Conservation (phyloP, 2,329 filamentous ascomycete genomes). For the Paraphoma sp. region DNA sequence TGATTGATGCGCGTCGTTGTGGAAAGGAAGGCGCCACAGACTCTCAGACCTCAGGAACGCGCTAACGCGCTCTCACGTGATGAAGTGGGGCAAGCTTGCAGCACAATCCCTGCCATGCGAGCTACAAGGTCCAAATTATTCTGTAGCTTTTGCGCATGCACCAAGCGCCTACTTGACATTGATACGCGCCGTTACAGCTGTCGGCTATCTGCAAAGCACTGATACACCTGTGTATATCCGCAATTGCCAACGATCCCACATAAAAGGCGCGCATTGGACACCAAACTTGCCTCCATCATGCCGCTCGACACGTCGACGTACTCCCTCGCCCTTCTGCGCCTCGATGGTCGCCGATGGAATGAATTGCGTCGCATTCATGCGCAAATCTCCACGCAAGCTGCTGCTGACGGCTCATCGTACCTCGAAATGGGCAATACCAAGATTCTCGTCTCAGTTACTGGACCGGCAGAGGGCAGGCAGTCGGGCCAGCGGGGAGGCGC, state of each 20-base stretch:
- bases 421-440: slow-evolving; percentile 98
- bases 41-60: slow-evolving; percentile 12
- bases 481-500: slow-evolving; percentile 55
- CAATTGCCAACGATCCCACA: too few species aligned
- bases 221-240: too few species aligned
- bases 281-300: slow-evolving; percentile 60
- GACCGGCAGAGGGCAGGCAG: slow-evolving; percentile 74
- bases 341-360: slow-evolving; percentile 89
- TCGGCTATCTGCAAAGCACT: not conserved
- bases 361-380: slow-evolving; percentile 88
- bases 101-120: slow-evolving; percentile 13
- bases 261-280: too few species aligned
- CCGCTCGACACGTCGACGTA: slow-evolving; percentile 95
- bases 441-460: slow-evolving; percentile 89
- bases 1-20: too few species aligned
- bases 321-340: slow-evolving; percentile 74
- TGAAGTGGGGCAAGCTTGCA: slow-evolving; percentile 22
- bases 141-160: not conserved
- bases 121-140: slow-evolving; percentile 23
- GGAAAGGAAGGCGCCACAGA: not conserved
- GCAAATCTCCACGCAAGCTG: slow-evolving; percentile 89
- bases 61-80: slow-evolving; percentile 38
- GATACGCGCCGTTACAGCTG: not conserved
- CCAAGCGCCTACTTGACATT: not conserved
- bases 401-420: slow-evolving; percentile 91